Evolutionary conservation across 2,329 filamentous ascomycete species (phyloP).

Genomic region (Fusarium caatingaense): DNA sequence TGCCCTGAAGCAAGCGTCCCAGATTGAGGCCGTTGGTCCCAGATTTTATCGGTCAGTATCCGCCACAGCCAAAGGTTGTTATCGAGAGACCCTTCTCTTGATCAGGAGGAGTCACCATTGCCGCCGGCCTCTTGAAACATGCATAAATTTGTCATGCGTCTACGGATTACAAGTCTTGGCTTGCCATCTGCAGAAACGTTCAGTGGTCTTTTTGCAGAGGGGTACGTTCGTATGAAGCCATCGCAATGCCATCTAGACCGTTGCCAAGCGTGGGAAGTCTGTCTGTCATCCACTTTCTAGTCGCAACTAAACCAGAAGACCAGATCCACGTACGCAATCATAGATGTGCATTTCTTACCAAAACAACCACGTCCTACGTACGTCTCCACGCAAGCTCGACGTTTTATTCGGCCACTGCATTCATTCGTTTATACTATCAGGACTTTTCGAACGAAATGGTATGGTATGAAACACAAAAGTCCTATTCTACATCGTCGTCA

Average conservation of each 20-base stretch:
- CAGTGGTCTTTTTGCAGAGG: not conserved
- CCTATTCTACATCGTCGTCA: not conserved
- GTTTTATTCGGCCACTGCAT: constrained; percentile 37
- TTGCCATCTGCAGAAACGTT: constrained; percentile 12
- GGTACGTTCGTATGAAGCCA: constrained; percentile 20
- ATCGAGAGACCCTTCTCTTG: not conserved
- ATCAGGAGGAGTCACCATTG: constrained; percentile 26
- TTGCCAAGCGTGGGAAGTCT: constrained; percentile 12
- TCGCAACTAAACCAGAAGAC: constrained; percentile 2
- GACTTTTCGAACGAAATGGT: not conserved
- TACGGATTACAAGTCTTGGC: constrained; percentile 17
- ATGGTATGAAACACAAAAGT: constrained; percentile 10
- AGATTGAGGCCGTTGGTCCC: constrained; percentile 33
- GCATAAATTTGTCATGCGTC: constrained; percentile 18
- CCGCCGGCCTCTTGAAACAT: constrained; percentile 29
- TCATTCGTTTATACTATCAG: constrained; percentile 2
- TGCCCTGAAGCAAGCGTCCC: constrained; percentile 29
- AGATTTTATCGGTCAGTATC: constrained; percentile 14
- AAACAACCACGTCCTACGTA: constrained; percentile 21
- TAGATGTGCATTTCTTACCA: constrained; percentile 18
- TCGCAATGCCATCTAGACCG: constrained; percentile 4
- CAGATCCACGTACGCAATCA: constrained; percentile 18
- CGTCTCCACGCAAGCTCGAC: constrained; percentile 41
- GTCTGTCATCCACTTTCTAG: not conserved
- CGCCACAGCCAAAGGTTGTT: constrained; percentile 12